Base-by-base conservation (phyloP, 345 rosid genomes). In the Salix brachista region DNA sequence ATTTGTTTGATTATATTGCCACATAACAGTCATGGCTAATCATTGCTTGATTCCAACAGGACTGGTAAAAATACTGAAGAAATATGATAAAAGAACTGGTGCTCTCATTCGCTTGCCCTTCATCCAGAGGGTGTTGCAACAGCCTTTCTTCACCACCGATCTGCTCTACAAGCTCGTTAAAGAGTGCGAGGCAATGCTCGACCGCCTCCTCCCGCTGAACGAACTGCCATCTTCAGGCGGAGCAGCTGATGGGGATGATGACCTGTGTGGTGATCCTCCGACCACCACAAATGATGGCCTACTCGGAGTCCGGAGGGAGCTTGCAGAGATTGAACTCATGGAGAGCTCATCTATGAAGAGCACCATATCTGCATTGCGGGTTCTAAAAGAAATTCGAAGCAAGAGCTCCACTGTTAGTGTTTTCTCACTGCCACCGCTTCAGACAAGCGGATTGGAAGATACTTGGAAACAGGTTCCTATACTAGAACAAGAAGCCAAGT, bases 81-180 rank as follows among this genome's bases (percentile, higher is more conserved):
- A 93, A 87, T 96, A 91, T 52, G 99, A 96, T 82, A 96, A 94
- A 78, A 73, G 99, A 84, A 96, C 99, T 0, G 97, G 98, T 62
- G 96, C 97, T 74, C 85, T 96, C 41, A 92, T 92, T 77, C 97
- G 98, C 6, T 67, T 89, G 80, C 99, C 98, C 18, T 94, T 89
- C 88, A 94, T 96, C 21, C 99, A 94, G 71, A 92, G 83, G 81
- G 98, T 94, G 67, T 82, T 96, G 83, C 97, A 86, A 8, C 94
- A 96, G 85, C 99, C 99, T 3, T 96, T 96, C 83, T 96, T 87
- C 90, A 90, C 97, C 13, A 96, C 97, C 0, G 99, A 94, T 80
- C 79, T 96, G 85, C 86, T 96, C 58, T 88, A 85, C 87, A 90
- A 84, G 84, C 94, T 96, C 1, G 90, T 96, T 23, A 94, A 96